A percentile compares a stretch with the other conserved stretches of the same genome.
Evolutionary conservation across 2,329 filamentous ascomycete genomes (phyloP).

Genomic region (Cadophora malorum): DNA sequence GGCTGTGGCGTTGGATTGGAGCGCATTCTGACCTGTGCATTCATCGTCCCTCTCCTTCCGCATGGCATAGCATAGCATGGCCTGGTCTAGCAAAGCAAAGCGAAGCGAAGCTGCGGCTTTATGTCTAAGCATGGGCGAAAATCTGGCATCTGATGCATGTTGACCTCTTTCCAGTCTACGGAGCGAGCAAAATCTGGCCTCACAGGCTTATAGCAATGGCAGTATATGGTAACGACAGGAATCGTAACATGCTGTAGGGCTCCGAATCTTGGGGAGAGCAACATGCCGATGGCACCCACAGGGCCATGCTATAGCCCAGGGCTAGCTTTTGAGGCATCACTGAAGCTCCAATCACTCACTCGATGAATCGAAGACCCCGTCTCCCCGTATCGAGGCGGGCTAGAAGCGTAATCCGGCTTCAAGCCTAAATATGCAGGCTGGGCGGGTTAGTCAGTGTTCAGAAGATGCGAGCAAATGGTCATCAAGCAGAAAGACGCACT

Average conservation of each 20-base stretch:
- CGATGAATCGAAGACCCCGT: conserved; percentile 18
- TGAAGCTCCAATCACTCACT: conserved; percentile 25
- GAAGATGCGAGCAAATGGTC: conserved; percentile 3
- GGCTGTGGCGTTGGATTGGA: conserved; percentile 28
- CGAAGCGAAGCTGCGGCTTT: not conserved
- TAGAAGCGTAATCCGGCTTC: conserved; percentile 25
- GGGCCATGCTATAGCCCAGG: conserved; percentile 28
- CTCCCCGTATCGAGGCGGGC: conserved; percentile 18
- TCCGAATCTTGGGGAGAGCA: conserved; percentile 26
- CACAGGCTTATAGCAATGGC: not conserved
- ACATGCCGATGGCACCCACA: conserved; percentile 26
- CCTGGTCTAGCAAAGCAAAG: not conserved
- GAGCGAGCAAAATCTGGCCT: not conserved
- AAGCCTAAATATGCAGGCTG: conserved; percentile 36
- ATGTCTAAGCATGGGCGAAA: conserved; percentile 10
- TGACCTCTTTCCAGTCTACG: conserved; percentile 14
- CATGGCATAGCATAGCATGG: conserved; percentile 11
- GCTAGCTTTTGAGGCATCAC: conserved; percentile 20
- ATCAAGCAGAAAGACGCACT: conserved; percentile 1
- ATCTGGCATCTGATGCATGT: conserved; percentile 32
- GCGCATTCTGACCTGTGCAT: conserved; percentile 6
- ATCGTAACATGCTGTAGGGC: conserved; percentile 21
- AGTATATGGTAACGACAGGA: conserved; percentile 19
- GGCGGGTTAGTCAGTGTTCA: conserved; percentile 20
- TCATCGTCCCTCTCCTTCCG: not conserved